Conservation (phyloP, 495 filamentous ascomycete species). For the Penicillium egyptiacum region DNA sequence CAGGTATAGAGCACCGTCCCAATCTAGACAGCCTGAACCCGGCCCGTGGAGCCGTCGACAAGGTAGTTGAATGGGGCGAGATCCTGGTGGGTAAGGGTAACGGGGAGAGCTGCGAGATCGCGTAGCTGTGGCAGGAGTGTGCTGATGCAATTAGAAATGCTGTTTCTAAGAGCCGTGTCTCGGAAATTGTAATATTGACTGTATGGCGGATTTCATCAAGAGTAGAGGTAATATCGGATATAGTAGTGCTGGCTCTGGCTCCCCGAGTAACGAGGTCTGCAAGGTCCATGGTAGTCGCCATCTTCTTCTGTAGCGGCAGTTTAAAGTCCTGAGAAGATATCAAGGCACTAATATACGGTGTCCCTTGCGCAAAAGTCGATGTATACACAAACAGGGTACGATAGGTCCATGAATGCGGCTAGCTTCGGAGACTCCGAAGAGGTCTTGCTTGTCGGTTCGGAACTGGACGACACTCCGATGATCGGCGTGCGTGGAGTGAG, state of each 20-base stretch:
- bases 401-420: constrained; percentile 18
- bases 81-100: constrained; percentile 14
- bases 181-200: constrained; percentile 13
- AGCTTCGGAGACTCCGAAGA: constrained; percentile 17
- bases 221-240: constrained; percentile 13
- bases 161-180: constrained; percentile 10
- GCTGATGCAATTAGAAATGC: constrained; percentile 15
- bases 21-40: constrained; percentile 13
- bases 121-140: constrained; percentile 13
- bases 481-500: constrained; percentile 11
- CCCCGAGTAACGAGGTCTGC: constrained; percentile 17
- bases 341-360: constrained; percentile 19
- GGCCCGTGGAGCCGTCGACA: constrained; percentile 13
- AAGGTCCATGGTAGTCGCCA: constrained; percentile 12
- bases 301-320: constrained; percentile 17
- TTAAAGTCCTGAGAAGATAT: constrained; percentile 15
- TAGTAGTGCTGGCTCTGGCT: constrained; percentile 15
- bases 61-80: constrained; percentile 18
- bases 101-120: constrained; percentile 11
- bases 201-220: constrained; percentile 9
- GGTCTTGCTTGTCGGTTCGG: constrained; percentile 18
- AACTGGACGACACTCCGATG: constrained; percentile 17
- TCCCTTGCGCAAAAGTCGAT: constrained; percentile 19
- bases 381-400: constrained; percentile 18
- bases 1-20: constrained; percentile 13